Conservation (phyloP, 2,329 filamentous ascomycete species). For the Aspergillus vadensis region DNA sequence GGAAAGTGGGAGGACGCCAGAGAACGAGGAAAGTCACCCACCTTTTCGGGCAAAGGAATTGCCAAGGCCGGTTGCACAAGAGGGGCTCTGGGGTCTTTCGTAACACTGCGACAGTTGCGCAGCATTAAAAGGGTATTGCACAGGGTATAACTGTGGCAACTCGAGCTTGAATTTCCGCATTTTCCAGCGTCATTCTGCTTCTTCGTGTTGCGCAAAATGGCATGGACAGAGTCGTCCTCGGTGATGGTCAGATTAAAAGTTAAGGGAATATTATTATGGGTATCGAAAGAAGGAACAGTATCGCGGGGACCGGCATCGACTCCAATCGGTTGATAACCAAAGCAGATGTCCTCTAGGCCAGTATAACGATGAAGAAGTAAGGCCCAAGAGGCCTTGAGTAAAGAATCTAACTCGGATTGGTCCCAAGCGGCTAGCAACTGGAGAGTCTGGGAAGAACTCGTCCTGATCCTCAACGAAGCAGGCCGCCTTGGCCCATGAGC, state of each 20-base stretch:
- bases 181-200: conserved; percentile 13
- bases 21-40: conserved; percentile 18
- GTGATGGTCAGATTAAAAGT: conserved; percentile 31
- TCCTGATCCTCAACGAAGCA: conserved; percentile 38
- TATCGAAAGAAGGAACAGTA: conserved; percentile 17
- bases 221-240: conserved; percentile 31
- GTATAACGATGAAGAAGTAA: conserved; percentile 50
- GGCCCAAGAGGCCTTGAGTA: conserved; percentile 50
- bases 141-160: conserved; percentile 25
- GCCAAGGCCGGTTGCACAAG: conserved; percentile 30
- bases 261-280: conserved; percentile 18
- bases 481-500: conserved; percentile 35
- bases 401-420: conserved; percentile 26
- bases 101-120: conserved; percentile 31
- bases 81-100: conserved; percentile 17
- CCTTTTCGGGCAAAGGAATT: conserved; percentile 37
- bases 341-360: conserved; percentile 51
- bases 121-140: conserved; percentile 43
- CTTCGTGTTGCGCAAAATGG: conserved; percentile 32
- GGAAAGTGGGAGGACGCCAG: neutral
- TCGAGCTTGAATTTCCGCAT: conserved; percentile 8
- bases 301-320: conserved; percentile 19
- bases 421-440: conserved; percentile 36
- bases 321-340: conserved; percentile 44
- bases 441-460: conserved; percentile 31